Base-by-base conservation (phyloP, 2,329 filamentous ascomycete genomes). In the Aspergillus oerlinghausenensis region DNA sequence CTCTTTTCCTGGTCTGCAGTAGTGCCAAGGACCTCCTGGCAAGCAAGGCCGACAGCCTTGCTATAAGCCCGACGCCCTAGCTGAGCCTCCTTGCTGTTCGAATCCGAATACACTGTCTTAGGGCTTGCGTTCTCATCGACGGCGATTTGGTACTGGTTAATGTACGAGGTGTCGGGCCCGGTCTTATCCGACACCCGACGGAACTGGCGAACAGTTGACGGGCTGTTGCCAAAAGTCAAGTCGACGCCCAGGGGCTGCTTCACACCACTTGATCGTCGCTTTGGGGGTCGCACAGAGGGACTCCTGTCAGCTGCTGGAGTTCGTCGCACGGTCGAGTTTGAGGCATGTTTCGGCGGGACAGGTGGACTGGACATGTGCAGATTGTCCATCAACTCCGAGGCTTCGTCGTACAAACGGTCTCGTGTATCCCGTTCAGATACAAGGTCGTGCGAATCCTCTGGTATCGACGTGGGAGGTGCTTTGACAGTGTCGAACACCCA, bases 401-500 rank as follows among this genome's bases (percentile, higher is more conserved):
- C 64, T 50, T 76, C 73, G 17, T 72, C 69, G 17, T 71, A 70
- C 5, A 72, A 58, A 54, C 70, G 63, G 56, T 73, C 68, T 43
- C 72, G 58, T 4, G 63, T 52, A 8, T 65, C 75, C 0, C 78
- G 74, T 42, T 82, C 57, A 77, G 73, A 55, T 76, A 75, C 65
- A 76, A 81, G 60, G 57, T 68, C 25, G 58, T 72, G 59, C 72
- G 82, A 84, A 65, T 83, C 78, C 56, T 78, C 83, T 3, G 84
- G 80, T 3, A 79, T 81, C 32, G 87, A 79, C 59, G 78, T 74
- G 0, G 89, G 90, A 7, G 80, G 74, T 10, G 84, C 82, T 73
- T 90, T 94, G 69, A 97, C 86, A 0, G 93, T 97, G 68, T 97
- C 93, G 70, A 97, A 97, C 2, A 96, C 88, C 93, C 93, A 97